phyloP scores from a whole-genome alignment of 2,329 filamentous ascomycete genomes.

The Alternaria ethzedia region DNA sequence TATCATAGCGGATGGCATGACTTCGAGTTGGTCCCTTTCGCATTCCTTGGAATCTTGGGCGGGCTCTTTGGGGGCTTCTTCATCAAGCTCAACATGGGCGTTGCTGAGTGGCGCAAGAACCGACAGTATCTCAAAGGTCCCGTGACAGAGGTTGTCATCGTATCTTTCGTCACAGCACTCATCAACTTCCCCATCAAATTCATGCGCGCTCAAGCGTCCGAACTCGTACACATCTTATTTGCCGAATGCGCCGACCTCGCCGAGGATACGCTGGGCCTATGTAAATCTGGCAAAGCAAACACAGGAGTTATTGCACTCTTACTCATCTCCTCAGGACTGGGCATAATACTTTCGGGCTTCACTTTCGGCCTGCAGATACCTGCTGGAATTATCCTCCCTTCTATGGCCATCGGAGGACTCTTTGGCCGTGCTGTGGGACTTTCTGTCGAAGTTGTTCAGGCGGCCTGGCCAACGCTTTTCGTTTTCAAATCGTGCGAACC shows the following conservation, averaged over 20 bases:
- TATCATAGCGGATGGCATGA: conserved; percentile 92
- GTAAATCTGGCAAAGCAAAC: conserved; percentile 83
- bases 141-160: conserved; percentile 77
- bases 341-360: conserved; percentile 82
- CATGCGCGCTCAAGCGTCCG: conserved; percentile 89
- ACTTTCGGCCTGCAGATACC: conserved; percentile 96
- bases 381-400: conserved; percentile 92
- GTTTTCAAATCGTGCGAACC: conserved; percentile 82
- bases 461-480: conserved; percentile 76
- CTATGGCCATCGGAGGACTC: conserved; percentile 92
- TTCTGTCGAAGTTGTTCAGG: conserved; percentile 85
- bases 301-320: conserved; percentile 83
- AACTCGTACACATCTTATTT: conserved; percentile 91
- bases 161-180: conserved; percentile 81
- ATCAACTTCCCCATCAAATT: conserved; percentile 97
- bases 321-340: conserved; percentile 79
- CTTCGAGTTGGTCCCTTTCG: conserved; percentile 90
- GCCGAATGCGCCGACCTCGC: conserved; percentile 83
- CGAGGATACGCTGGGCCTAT: conserved; percentile 89
- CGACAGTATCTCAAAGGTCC: conserved; percentile 71
- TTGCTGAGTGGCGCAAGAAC: conserved; percentile 80
- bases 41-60: conserved; percentile 83
- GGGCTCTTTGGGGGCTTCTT: conserved; percentile 95
- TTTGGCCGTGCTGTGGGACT: conserved; percentile 90
- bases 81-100: conserved; percentile 89